These are phyloP conservation scores for Daldinia vernicosa DNA, from an alignment of 495 filamentous ascomycete species.

Conservation along the genomic window DNA sequence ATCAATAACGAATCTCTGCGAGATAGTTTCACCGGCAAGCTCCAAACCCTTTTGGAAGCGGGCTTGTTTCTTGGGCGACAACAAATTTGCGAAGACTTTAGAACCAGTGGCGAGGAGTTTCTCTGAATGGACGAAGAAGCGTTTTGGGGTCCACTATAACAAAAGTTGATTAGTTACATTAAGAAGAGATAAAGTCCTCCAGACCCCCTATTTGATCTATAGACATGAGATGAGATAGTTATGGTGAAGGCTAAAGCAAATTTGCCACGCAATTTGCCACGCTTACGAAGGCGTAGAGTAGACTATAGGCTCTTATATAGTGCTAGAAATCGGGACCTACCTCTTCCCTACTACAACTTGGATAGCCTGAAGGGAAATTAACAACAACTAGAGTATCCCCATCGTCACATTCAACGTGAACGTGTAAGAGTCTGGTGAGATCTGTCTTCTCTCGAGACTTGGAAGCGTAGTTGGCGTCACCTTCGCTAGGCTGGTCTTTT, in stretches of 20 bases:
- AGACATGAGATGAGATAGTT: not conserved
- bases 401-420: conserved; percentile 47
- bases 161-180: conserved; percentile 12
- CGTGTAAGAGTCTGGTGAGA: conserved; percentile 29
- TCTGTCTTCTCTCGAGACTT: conserved; percentile 32
- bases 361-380: conserved; percentile 52
- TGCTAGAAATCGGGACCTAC: conserved; percentile 29
- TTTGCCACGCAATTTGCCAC: too few relatives aligned
- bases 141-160: conserved; percentile 44
- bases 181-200: not conserved
- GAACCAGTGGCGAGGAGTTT: conserved; percentile 60
- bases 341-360: conserved; percentile 37
- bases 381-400: conserved; percentile 67
- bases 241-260: not conserved
- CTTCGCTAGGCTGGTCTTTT: conserved; percentile 16
- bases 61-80: conserved; percentile 54
- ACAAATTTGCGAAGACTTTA: conserved; percentile 56
- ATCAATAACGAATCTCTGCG: conserved; percentile 63
- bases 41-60: conserved; percentile 19
- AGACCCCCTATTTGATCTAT: not conserved
- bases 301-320: not conserved
- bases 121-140: conserved; percentile 56
- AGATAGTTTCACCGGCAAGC: not conserved
- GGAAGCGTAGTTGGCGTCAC: conserved; percentile 1
- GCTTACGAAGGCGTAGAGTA: not conserved